Conservation (phyloP, 306 rosid species). For the Arachis hypogaea region DNA sequence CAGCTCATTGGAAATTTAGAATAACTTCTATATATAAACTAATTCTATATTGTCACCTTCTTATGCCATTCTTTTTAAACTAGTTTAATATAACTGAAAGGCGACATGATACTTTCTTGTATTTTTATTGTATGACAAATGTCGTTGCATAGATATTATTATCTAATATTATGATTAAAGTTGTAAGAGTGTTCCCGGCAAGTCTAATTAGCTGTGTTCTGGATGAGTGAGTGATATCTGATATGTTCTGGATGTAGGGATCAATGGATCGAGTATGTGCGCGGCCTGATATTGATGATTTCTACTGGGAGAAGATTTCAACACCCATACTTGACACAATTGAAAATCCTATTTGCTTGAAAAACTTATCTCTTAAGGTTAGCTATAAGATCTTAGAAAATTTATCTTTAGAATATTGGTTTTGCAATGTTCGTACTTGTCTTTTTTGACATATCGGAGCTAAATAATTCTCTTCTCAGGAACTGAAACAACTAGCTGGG, state of each 20-base stretch:
- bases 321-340: slow-evolving; percentile 86
- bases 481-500: slow-evolving; percentile 76
- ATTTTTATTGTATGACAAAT: no score
- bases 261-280: slow-evolving; percentile 51
- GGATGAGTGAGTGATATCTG: slow-evolving; percentile 27
- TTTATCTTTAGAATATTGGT: slow-evolving; percentile 21
- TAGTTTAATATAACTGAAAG: no score
- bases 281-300: slow-evolving; percentile 59
- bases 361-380: slow-evolving; percentile 78
- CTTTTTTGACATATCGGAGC: slow-evolving; percentile 37
- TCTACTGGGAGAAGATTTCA: slow-evolving; percentile 63
- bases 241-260: slow-evolving; percentile 56
- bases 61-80: no score
- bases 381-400: slow-evolving; percentile 32
- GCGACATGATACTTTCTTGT: no score
- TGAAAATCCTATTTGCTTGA: slow-evolving; percentile 84
- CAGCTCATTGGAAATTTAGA: no score
- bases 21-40: no score
- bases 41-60: no score
- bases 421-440: slow-evolving; percentile 20
- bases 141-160: no score
- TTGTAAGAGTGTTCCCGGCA: no score
- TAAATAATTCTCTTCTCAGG: slow-evolving; percentile 54
- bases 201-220: not conserved
- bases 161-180: no score